Evolutionary conservation across 805 yeast genomes (phyloP), one percentile per base, ranked within the genome.

Genomic region (Saccharomyces eubayanus): DNA sequence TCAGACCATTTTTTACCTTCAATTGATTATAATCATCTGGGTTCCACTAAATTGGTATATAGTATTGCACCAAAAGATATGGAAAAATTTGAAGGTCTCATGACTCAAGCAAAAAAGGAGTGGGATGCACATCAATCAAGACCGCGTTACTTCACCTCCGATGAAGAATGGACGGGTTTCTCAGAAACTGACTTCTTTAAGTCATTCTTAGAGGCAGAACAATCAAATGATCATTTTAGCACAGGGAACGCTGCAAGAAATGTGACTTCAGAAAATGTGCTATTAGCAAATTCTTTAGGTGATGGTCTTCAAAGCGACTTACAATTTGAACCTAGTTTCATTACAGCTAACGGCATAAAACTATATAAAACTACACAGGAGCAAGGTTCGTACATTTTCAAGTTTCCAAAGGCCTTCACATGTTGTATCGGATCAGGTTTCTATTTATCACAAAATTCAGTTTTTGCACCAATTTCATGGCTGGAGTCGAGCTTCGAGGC

Each of bases 1-100:
- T 87, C 81, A 58, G 90, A 85, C 57, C 85, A 81, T 56, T 80
- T 78, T 64, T 65, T 84, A 2, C 81, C 81, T 47, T 62, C 72
- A 10, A 69, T 77, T 29, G 82, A 80, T 61, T 84, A 76, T 56
- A 79, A 76, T 48, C 82, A 81, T 57, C 58, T 73, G 49, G 91
- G 90, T 2, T 78, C 78, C 6, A 61, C 73, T 12, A 79, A 77
- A 61, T 61, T 78, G 20, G 83, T 89, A 87, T 83, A 81, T 56
- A 76, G 83, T 53, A 74, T 85, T n/a, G 78, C 85, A 0, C 84
- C 83, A 14, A 71, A 72, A 60, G 80, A 80, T 51, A 75, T 76
- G 51, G 74, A 66, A 2, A 77, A 76, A 53, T 84, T 78, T 62
- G 88, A 85, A 61, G 50, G 55, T 3, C 31, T 51, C 29, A 40